Evolutionary conservation across 2,329 filamentous ascomycete species (phyloP), one percentile per base, ranked within the genome.

Genomic region (Taxawa tesnikishii): DNA sequence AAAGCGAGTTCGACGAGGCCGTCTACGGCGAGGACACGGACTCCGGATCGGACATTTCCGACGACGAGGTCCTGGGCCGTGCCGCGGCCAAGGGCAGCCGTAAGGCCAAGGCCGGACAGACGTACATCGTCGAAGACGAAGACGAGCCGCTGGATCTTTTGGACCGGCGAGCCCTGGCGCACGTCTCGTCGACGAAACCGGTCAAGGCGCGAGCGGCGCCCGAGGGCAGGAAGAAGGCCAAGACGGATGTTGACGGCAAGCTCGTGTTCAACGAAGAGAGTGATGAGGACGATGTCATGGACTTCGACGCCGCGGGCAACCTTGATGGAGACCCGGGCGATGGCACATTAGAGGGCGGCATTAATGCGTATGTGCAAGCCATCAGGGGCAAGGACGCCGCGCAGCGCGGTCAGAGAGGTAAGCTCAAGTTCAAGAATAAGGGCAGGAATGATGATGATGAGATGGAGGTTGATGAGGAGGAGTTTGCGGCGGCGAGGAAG

Each of bases 1-100:
- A 87, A 57, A 92, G 82, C 58, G 88, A 92, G 50, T 94, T 90
- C 55, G 88, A 96, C 54, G 81, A 93, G 56, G 87, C 88, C n/a
- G 73, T 98, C 19, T 94, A 94, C 52, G 87, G 84, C 52, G 54
- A 48, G 24, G 50, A 48, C 4, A 59, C 59, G 9, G 78, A 67
- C 29, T 54, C 75, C 28, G 67, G 62, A 31, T 73, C 68, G 2
- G 75, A 73, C 36, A 71, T 75, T 36, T 74, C 73, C 7, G 74
- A 78, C 42, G 72, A 69, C 43, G 73, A 77, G 32, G 60, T 61
- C 43, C 56, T 64, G 4, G 60, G 60, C 12, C 44, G 51, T 25
- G 59, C 57, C 62, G 66, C 53, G 49, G 59, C 42, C 55, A 64
- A 57, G 38, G 59, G 58, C 26, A 67, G 73, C 49, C 75, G 74